These are phyloP conservation scores for Erythrophleum fordii DNA, from an alignment of 306 rosid genomes.

Conservation along the genomic window DNA sequence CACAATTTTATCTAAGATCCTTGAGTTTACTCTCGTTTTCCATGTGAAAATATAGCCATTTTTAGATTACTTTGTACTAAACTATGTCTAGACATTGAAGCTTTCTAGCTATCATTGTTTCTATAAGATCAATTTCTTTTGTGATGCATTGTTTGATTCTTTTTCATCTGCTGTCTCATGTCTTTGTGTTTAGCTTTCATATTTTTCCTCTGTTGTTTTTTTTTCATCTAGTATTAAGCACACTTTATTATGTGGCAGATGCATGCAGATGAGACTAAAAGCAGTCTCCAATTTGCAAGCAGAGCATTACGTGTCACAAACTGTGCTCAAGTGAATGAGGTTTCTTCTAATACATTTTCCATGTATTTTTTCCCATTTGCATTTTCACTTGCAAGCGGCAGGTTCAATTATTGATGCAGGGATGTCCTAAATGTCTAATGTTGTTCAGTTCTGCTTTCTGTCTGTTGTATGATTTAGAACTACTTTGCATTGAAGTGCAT, in stretches of 20 bases:
- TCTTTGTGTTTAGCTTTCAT: slow-evolving; percentile 1
- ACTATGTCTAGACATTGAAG: not conserved
- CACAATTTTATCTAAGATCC: slow-evolving; percentile 15
- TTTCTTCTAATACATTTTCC: slow-evolving; percentile 43
- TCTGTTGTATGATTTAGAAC: slow-evolving; percentile 32
- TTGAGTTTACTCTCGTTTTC: not conserved
- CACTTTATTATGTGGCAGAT: slow-evolving; percentile 58
- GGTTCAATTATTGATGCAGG: slow-evolving; percentile 25
- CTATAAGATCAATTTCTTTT: slow-evolving; percentile 24
- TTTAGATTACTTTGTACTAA: not conserved
- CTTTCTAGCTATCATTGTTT: slow-evolving; percentile 3
- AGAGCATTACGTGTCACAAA: slow-evolving; percentile 94
- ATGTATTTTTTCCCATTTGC: slow-evolving; percentile 7
- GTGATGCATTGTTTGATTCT: slow-evolving; percentile 1
- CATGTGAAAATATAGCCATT: slow-evolving; percentile 15
- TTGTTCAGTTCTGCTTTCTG: slow-evolving; percentile 21
- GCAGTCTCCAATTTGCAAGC: slow-evolving; percentile 98
- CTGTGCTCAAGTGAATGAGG: slow-evolving; percentile 97
- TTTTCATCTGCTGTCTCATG: slow-evolving; percentile 19
- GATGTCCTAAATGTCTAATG: not conserved
- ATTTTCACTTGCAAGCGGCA: slow-evolving; percentile 17
- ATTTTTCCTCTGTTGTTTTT: not conserved
- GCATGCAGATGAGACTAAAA: slow-evolving; percentile 96
- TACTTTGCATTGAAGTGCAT: slow-evolving; percentile 26
- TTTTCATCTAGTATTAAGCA: slow-evolving; percentile 38